A percentile compares a stretch with the other conserved stretches of the same genome.
phyloP scores from a whole-genome alignment of 2,329 filamentous ascomycete genomes.

The Oidium heveae region DNA sequence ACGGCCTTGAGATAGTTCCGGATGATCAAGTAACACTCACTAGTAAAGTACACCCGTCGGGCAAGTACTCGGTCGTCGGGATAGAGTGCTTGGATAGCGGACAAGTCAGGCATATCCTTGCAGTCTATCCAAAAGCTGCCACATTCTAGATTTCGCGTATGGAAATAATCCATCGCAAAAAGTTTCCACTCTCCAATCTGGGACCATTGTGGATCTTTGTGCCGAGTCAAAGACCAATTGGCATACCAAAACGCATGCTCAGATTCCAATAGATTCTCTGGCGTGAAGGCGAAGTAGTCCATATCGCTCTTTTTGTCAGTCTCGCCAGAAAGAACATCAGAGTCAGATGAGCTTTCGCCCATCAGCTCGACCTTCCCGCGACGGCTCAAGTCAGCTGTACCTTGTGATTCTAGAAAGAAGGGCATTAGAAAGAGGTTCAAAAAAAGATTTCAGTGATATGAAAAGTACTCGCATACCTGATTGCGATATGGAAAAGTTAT shows the following conservation, averaged over 20 bases:
- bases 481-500: too few relatives aligned
- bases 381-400: too few relatives aligned
- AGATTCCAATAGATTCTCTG: conserved; percentile 2
- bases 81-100: not conserved
- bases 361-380: too few relatives aligned
- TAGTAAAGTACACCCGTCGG: conserved; percentile 2
- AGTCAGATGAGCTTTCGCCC: too few relatives aligned
- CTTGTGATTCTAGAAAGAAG: too few relatives aligned
- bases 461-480: too few relatives aligned
- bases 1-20: conserved; percentile 2
- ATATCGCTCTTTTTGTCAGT: not conserved
- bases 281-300: conserved; percentile 2
- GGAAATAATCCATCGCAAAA: conserved; percentile 1
- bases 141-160: conserved; percentile 3
- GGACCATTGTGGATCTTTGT: conserved; percentile 1
- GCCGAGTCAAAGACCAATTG: conserved; percentile 1
- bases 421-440: too few relatives aligned
- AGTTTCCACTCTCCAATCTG: conserved; percentile 3
- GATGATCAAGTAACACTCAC: conserved; percentile 1
- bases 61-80: conserved; percentile 1
- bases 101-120: not conserved
- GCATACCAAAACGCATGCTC: conserved; percentile 2
- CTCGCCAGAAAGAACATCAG: too few relatives aligned
- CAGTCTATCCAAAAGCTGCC: conserved; percentile 1
- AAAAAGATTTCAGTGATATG: too few relatives aligned